Conservation (phyloP, 495 filamentous ascomycete genomes). For the Chaetomium fimeti region DNA sequence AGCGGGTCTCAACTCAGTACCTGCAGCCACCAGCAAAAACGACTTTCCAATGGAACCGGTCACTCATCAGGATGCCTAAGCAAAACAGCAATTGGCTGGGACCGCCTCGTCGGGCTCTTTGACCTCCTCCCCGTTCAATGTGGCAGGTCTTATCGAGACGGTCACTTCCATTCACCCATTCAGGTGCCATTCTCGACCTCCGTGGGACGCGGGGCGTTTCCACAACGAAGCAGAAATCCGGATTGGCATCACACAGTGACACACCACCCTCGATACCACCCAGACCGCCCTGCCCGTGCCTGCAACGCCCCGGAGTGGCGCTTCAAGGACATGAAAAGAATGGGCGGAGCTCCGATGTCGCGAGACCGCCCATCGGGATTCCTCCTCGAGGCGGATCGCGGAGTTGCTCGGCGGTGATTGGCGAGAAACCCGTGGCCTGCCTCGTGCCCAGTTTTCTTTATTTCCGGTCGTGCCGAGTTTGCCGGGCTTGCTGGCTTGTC, state of each 20-base stretch:
- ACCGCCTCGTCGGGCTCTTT: neutral
- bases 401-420: neutral
- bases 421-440: neutral
- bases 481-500: neutral
- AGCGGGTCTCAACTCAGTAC: neutral
- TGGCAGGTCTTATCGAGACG: neutral
- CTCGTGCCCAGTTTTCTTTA: neutral
- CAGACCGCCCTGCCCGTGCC: too few relatives aligned
- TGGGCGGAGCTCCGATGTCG: neutral
- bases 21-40: neutral
- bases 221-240: neutral
- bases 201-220: neutral
- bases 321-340: too few relatives aligned
- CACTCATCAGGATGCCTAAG: neutral
- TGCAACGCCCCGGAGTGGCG: neutral
- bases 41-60: neutral
- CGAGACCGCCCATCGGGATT: neutral
- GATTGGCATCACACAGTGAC: too few relatives aligned
- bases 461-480: conserved; percentile 6
- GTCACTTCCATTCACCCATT: neutral
- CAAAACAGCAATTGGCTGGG: conserved; percentile 2
- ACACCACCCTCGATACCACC: too few relatives aligned
- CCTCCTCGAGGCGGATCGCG: neutral
- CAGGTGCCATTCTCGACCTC: too few relatives aligned
- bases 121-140: neutral